A percentile compares a stretch with the other conserved stretches of the same genome.
These are phyloP conservation scores for Epichloe brachyelytri DNA, from an alignment of 2,329 filamentous ascomycete genomes.

Conservation along the genomic window DNA sequence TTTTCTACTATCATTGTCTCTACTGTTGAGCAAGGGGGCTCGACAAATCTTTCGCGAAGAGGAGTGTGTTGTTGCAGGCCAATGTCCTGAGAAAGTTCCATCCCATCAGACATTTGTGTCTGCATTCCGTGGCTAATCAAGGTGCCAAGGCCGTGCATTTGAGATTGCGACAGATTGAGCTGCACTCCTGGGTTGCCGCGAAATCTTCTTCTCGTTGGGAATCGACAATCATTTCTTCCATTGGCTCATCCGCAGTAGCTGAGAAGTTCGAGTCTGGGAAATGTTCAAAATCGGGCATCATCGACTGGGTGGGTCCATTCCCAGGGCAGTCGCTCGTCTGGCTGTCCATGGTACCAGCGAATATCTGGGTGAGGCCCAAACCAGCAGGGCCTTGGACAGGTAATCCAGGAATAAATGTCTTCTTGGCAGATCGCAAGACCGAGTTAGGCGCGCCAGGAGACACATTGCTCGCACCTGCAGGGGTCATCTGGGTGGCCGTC, in stretches of 20 bases:
- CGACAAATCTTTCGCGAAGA: constrained; percentile 52
- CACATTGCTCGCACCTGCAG: constrained; percentile 25
- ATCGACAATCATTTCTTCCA: constrained; percentile 39
- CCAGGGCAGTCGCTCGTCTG: constrained; percentile 21
- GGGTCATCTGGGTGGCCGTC: constrained; percentile 25
- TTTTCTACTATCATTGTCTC: constrained; percentile 48
- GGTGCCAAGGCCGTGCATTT: constrained; percentile 45
- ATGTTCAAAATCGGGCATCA: constrained; percentile 44
- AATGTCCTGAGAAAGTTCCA: constrained; percentile 69
- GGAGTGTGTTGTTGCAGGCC: constrained; percentile 66
- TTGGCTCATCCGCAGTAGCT: constrained; percentile 40
- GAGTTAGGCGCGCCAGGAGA: constrained; percentile 48
- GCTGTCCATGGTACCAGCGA: constrained; percentile 72
- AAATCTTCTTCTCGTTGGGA: constrained; percentile 27
- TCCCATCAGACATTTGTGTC: constrained; percentile 55
- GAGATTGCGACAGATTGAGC: constrained; percentile 47
- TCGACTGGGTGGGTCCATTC: constrained; percentile 27
- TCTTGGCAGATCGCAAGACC: constrained; percentile 54
- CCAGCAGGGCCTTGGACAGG: constrained; percentile 47
- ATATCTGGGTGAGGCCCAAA: constrained; percentile 77
- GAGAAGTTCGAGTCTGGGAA: constrained; percentile 50
- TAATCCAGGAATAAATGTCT: constrained; percentile 57
- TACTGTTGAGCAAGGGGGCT: constrained; percentile 52
- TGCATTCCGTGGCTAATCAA: constrained; percentile 31
- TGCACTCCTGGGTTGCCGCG: constrained; percentile 30